Conservation (phyloP, 2,329 filamentous ascomycete species). For the Cordyceps tenuipes region DNA sequence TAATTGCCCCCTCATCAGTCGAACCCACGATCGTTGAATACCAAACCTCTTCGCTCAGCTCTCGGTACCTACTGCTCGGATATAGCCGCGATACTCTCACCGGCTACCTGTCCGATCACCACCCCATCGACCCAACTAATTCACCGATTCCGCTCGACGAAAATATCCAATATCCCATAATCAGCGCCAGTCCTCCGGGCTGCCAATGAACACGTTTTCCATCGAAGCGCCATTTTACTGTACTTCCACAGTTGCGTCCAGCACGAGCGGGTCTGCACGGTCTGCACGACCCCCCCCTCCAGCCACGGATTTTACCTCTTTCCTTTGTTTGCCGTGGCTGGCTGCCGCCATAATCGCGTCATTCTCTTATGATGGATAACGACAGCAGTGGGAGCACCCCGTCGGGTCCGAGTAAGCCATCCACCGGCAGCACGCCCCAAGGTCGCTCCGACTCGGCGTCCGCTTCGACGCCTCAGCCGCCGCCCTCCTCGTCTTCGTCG, state of each 20-base stretch:
- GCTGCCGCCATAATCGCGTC: not conserved
- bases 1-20: not conserved
- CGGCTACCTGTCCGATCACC: not conserved
- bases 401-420: constrained; percentile 22
- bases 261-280: not conserved
- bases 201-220: not conserved
- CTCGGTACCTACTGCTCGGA: not conserved
- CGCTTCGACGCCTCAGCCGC: constrained; percentile 12
- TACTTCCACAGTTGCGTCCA: not conserved
- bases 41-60: not conserved
- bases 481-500: constrained; percentile 10
- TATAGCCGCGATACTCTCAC: not conserved
- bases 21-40: not conserved
- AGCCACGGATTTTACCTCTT: not conserved
- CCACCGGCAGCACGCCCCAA: constrained; percentile 28
- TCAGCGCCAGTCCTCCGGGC: not conserved
- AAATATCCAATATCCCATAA: not conserved
- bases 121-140: not conserved
- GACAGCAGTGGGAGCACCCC: constrained; percentile 23
- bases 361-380: constrained; percentile 22
- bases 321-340: not conserved
- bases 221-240: too few relatives aligned
- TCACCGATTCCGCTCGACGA: not conserved
- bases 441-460: constrained; percentile 7
- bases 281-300: not conserved